Percentiles rank a stretch among this genome's conserved stretches.
These are phyloP conservation scores for Kentomonas sorsogonicus DNA, from an alignment of 208 protist species.

Conservation along the genomic window DNA sequence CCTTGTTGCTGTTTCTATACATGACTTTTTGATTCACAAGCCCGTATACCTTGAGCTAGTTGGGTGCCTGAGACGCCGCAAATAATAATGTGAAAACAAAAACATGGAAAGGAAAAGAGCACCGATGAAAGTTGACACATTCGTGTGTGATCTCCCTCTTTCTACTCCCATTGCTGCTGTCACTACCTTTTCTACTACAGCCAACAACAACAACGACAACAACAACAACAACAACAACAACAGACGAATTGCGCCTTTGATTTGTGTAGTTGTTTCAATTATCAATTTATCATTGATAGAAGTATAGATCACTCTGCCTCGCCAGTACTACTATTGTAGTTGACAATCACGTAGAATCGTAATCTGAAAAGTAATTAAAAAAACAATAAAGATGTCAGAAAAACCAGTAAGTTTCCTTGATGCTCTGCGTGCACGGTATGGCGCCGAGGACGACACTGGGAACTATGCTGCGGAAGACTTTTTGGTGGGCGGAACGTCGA, in stretches of 20 bases:
- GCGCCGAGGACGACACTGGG: conserved; percentile 47
- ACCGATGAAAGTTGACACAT: no score
- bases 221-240: conserved; percentile 4
- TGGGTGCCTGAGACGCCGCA: no score
- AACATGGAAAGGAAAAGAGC: no score
- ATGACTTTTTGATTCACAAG: no score
- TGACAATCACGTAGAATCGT: not conserved
- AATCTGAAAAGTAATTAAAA: not conserved
- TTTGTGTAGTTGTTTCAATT: not conserved
- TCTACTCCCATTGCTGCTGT: no score
- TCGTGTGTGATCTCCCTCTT: no score
- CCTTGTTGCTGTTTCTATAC: no score
- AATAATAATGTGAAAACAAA: no score
- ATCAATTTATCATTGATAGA: conserved; percentile 1
- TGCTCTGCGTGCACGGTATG: conserved; percentile 69
- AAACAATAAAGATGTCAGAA: conserved; percentile 1
- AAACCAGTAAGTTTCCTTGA: conserved; percentile 64
- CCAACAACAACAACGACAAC: not conserved
- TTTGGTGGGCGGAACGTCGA: conserved; percentile 31
- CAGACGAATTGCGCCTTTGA: not conserved
- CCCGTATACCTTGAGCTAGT: no score
- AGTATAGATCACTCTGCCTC: no score
- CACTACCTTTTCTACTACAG: no score
- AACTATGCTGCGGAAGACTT: conserved; percentile 35
- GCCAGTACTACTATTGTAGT: not conserved